phyloP scores from a whole-genome alignment of 108 stramenopile species.

The Cyclotella sp. region DNA sequence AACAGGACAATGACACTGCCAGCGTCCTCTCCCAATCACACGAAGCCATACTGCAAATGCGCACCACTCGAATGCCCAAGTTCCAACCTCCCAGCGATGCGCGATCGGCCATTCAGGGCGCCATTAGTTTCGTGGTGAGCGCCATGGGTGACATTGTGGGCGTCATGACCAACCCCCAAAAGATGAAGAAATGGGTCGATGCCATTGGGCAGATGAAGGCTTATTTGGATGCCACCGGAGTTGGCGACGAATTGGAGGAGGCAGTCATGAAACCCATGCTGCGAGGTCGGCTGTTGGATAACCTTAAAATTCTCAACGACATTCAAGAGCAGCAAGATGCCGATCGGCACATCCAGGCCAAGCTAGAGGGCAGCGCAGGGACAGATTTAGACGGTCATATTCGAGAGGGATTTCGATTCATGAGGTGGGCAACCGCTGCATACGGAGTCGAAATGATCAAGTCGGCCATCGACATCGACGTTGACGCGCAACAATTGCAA shows the following conservation, averaged over 20 bases:
- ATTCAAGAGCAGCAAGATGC: slow-evolving; percentile 21
- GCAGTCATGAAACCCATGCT: slow-evolving; percentile 42
- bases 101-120: not conserved
- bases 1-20: not conserved
- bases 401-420: slow-evolving; percentile 26
- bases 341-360: slow-evolving; percentile 18
- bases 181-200: slow-evolving; percentile 45
- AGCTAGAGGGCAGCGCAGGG: not conserved
- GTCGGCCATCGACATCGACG: slow-evolving; percentile 34
- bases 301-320: slow-evolving; percentile 40
- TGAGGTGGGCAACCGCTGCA: slow-evolving; percentile 52
- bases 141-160: slow-evolving; percentile 17
- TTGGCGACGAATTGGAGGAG: slow-evolving; percentile 48
- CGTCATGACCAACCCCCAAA: slow-evolving; percentile 23
- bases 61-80: slow-evolving; percentile 4
- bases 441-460: slow-evolving; percentile 52
- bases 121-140: slow-evolving; percentile 4
- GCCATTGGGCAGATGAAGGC: slow-evolving; percentile 32
- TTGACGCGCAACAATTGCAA: slow-evolving; percentile 4
- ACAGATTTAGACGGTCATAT: slow-evolving; percentile 9
- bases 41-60: slow-evolving; percentile 2
- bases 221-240: slow-evolving; percentile 40
- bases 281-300: slow-evolving; percentile 41
- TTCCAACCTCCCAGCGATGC: slow-evolving; percentile 13
- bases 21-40: slow-evolving; percentile 1